These are phyloP conservation scores for Zarea fungicola DNA, from an alignment of 2,329 filamentous ascomycete genomes.

Conservation along the genomic window DNA sequence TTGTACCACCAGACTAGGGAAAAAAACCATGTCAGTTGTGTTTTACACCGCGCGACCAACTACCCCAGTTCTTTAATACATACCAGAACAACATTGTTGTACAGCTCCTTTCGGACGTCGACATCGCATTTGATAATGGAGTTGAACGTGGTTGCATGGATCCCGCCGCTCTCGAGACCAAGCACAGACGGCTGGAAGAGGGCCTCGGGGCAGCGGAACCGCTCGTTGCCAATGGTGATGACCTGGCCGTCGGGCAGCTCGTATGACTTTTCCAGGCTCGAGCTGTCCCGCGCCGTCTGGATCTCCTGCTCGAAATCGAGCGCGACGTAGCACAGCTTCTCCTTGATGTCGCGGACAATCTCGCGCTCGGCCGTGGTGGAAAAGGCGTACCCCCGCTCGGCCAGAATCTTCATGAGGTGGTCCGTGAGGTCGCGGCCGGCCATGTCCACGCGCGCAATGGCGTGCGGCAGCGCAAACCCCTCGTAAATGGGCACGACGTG, in stretches of 20 bases:
- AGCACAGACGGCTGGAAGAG: slow-evolving; percentile 98
- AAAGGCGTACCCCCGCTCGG: slow-evolving; percentile 99
- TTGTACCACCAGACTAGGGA: slow-evolving; percentile 99
- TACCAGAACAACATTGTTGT: slow-evolving; percentile 99
- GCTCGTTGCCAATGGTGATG: slow-evolving; percentile 99
- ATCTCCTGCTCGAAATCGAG: slow-evolving; percentile 99
- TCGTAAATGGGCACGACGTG: slow-evolving; percentile 99
- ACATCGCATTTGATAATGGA: slow-evolving; percentile 99
- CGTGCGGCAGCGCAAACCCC: slow-evolving; percentile 99
- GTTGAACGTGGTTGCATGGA: slow-evolving; percentile 99
- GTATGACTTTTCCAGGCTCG: slow-evolving; percentile 98
- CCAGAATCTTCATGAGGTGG: slow-evolving; percentile 99
- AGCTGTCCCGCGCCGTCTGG: slow-evolving; percentile 98
- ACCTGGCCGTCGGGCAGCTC: slow-evolving; percentile 99
- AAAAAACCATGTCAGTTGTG: too few relatives aligned
- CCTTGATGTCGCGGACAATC: slow-evolving; percentile 99
- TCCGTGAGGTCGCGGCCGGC: slow-evolving; percentile 99
- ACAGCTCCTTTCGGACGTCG: slow-evolving; percentile 99
- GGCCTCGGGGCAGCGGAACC: slow-evolving; percentile 98
- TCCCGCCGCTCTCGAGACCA: slow-evolving; percentile 96
- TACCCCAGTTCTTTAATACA: slow-evolving; percentile 30
- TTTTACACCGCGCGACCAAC: slow-evolving; percentile 27
- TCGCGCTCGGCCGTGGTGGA: slow-evolving; percentile 99
- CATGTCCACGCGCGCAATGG: slow-evolving; percentile 99
- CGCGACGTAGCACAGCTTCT: slow-evolving; percentile 99